A percentile compares a stretch with the other conserved stretches of the same genome.
Evolutionary conservation across 208 protist genomes (phyloP).

Genomic region (Herpetomonas samuelpessoai): DNA sequence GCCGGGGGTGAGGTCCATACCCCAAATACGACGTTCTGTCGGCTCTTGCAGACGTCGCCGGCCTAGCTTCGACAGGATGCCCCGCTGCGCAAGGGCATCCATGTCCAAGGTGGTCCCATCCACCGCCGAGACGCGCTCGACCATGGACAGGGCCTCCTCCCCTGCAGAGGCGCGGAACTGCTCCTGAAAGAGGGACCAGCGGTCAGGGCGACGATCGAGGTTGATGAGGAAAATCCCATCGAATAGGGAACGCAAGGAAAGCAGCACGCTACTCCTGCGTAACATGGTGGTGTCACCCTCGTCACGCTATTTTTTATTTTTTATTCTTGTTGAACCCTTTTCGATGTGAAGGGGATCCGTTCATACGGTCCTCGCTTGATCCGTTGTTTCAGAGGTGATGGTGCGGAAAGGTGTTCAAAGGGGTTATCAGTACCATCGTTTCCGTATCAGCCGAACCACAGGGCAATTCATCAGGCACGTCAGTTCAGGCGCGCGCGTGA

Average conservation of each 20-base stretch:
- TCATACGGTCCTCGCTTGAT: no score
- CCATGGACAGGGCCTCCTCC: constrained; percentile 14
- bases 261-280: not conserved
- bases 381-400: no score
- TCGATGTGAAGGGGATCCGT: no score
- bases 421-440: no score
- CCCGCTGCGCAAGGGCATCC: constrained; percentile 21
- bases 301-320: no score
- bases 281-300: no score
- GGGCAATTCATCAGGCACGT: no score
- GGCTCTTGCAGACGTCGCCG: constrained; percentile 34
- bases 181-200: constrained; percentile 38
- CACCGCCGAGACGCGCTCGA: constrained; percentile 54
- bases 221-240: constrained; percentile 67
- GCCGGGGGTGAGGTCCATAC: constrained; percentile 78
- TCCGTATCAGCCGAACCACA: no score
- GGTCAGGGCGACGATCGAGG: constrained; percentile 59
- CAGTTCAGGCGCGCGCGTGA: no score
- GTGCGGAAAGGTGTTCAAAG: no score
- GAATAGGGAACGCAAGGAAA: constrained; percentile 10
- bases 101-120: constrained; percentile 37
- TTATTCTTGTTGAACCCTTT: no score
- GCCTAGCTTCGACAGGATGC: constrained; percentile 64
- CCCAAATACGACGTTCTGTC: constrained; percentile 60
- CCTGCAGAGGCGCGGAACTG: constrained; percentile 34